Percentiles rank a stretch among this genome's conserved stretches.
phyloP scores from a whole-genome alignment of 768 basidiomycete species.

The Cytidiella melzeri region DNA sequence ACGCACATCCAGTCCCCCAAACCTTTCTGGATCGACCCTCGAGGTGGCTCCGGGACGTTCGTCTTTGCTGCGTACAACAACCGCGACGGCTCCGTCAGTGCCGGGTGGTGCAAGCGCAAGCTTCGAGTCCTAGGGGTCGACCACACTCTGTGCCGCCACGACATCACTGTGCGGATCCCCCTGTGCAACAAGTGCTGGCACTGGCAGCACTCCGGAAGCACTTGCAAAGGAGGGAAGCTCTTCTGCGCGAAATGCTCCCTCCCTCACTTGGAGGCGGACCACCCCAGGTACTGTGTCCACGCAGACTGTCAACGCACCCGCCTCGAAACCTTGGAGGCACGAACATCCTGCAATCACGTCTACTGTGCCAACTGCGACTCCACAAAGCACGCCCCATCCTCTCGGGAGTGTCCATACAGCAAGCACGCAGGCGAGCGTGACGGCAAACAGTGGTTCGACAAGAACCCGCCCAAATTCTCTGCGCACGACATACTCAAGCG shows the following conservation, averaged over 20 bases:
- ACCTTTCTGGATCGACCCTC: constrained; percentile 1
- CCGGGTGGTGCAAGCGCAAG: constrained; percentile 5
- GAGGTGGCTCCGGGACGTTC: constrained; percentile 5
- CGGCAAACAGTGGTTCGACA: constrained; percentile 1
- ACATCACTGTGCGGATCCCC: constrained; percentile 1
- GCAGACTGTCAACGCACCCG: neutral
- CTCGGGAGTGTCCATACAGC: constrained; percentile 6
- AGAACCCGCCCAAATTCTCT: too few species aligned
- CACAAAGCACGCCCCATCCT: constrained; percentile 3
- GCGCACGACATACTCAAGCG: constrained; percentile 2
- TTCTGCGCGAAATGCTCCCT: constrained; percentile 5
- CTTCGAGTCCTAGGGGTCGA: neutral
- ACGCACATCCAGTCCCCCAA: too few species aligned
- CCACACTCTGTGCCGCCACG: neutral
- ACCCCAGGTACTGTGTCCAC: constrained; percentile 2
- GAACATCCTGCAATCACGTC: neutral
- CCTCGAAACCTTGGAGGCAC: neutral
- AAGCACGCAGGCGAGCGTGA: constrained; percentile 3
- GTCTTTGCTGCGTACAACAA: too few species aligned
- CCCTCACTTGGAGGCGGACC: too few species aligned
- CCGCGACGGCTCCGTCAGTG: too few species aligned
- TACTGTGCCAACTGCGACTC: constrained; percentile 8
- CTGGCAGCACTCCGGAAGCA: constrained; percentile 1
- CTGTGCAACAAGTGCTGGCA: too few species aligned
- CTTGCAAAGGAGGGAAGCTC: neutral